Base-by-base conservation (phyloP, 129 eudicot genomes). In the Escallonia herrerae region DNA sequence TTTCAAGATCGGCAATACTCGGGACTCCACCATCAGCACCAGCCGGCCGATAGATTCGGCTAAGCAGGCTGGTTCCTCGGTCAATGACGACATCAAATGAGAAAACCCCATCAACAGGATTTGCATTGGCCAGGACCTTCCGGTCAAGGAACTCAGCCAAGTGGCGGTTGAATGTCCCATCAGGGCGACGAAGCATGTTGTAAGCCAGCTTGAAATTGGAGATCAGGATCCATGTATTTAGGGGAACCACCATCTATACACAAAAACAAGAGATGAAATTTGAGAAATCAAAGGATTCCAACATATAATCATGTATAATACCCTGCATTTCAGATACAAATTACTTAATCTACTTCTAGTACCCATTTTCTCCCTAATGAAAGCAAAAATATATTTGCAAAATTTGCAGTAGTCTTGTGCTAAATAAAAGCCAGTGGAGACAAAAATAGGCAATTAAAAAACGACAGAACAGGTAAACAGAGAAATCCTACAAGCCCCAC, bases 201-300 rank as follows among this genome's bases (percentile, higher is more conserved):
- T 84, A 84, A 68, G 86, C 82, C 62, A 84, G 69, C 84, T 84
- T 84, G 74, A 84, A 81, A 45, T 84, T 65, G 15, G 87, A 84
- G 69, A 84, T 84, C 49, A 84, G 84, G 77, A 84, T 60, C 90
- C 90, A 84, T 69, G 84, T 78, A 75, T 84, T 84, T 73, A 84
- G 71, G 56, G 90, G 90, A 67, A 84, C 90, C 55, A 77, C 90
- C 66, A 58, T 74, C 90, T 84, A n/a, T 39, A 40, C 9, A 77
- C 38, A 73, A 22, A 22, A 47, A 72, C n/a, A 7, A 52, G 11
- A 66, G 33, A 7, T 40, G 49, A 59, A 56, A 67, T 2, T 11
- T 13, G 38, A 45, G 44, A 11, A 68, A 48, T 8, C 49, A 45
- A 5, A 45, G 6, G 49, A 45, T 5, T 4, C 4, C 33, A 22